Evolutionary conservation across 169 alveolate species (phyloP).

Genomic region (Theileria equi): DNA sequence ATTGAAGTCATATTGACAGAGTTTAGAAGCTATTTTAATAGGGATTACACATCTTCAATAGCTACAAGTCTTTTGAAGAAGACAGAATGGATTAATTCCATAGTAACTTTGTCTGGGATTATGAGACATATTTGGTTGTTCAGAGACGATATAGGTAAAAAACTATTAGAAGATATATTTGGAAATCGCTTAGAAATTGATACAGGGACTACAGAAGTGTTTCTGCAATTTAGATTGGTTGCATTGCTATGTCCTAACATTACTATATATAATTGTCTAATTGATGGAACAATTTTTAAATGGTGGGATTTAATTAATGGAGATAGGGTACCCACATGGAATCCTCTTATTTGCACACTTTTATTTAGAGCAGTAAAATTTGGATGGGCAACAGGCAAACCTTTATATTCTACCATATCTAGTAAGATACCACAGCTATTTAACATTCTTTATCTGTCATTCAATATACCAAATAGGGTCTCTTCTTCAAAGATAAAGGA

Average conservation of each 20-base stretch:
- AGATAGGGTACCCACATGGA: slow-evolving; percentile 48
- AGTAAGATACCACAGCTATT: slow-evolving; percentile 21
- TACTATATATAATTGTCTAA: slow-evolving; percentile 18
- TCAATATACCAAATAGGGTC: slow-evolving; percentile 37
- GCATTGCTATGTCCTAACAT: slow-evolving; percentile 53
- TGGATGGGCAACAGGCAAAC: slow-evolving; percentile 58
- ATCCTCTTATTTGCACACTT: slow-evolving; percentile 36
- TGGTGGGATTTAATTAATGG: slow-evolving; percentile 60
- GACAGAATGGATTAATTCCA: slow-evolving; percentile 17
- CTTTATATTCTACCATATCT: slow-evolving; percentile 17
- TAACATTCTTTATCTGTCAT: slow-evolving; percentile 8
- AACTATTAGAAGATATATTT: slow-evolving; percentile 1
- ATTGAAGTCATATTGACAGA: slow-evolving; percentile 34
- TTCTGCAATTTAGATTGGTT: slow-evolving; percentile 33
- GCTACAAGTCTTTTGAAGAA: slow-evolving; percentile 17
- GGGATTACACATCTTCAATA: neutral
- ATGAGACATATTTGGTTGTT: slow-evolving; percentile 54
- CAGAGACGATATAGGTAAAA: slow-evolving; percentile 39
- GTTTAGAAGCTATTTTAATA: slow-evolving; percentile 14
- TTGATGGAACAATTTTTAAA: slow-evolving; percentile 43
- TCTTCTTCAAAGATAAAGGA: slow-evolving; percentile 22
- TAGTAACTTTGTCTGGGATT: slow-evolving; percentile 22
- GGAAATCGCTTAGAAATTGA: too few relatives aligned
- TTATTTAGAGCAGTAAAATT: slow-evolving; percentile 49
- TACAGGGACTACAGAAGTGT: slow-evolving; percentile 26